Conservation (phyloP, 257 asterid genomes). For the Cruciata laevipes region DNA sequence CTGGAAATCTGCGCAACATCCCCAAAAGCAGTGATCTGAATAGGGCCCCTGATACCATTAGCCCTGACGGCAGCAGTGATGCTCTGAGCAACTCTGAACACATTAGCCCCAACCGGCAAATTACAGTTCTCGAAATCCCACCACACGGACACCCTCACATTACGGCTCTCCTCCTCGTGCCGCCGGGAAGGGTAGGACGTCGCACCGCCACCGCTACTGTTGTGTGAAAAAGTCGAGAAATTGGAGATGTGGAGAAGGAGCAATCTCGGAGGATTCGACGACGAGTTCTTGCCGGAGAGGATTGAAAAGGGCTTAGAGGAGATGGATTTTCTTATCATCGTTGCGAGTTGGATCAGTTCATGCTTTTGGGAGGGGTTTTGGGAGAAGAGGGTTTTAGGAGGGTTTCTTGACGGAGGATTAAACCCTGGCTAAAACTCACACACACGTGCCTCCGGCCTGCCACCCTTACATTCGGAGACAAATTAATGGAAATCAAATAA, state of each 20-base stretch:
- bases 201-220: conserved; percentile 15
- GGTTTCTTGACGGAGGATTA: background rate
- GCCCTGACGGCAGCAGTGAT: conserved; percentile 72
- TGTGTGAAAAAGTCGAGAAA: conserved; percentile 15
- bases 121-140: conserved; percentile 94
- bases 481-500: too few species aligned
- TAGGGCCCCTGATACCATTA: conserved; percentile 76
- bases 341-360: conserved; percentile 4
- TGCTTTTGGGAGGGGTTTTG: background rate
- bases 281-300: conserved; percentile 8
- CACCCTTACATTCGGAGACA: too few species aligned
- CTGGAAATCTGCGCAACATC: conserved; percentile 75
- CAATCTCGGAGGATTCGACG: conserved; percentile 8
- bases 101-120: conserved; percentile 50
- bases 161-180: conserved; percentile 66
- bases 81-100: conserved; percentile 51
- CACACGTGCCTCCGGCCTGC: too few species aligned
- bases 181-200: conserved; percentile 37
- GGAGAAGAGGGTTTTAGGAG: conserved; percentile 13
- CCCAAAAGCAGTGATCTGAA: conserved; percentile 89
- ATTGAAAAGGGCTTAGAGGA: conserved; percentile 26
- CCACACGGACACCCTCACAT: conserved; percentile 87
- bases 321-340: conserved; percentile 31
- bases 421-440: background rate
- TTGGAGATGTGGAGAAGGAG: conserved; percentile 23